These are phyloP conservation scores for Paralagenidium karlingii DNA, from an alignment of 352 stramenopile genomes.

Conservation along the genomic window DNA sequence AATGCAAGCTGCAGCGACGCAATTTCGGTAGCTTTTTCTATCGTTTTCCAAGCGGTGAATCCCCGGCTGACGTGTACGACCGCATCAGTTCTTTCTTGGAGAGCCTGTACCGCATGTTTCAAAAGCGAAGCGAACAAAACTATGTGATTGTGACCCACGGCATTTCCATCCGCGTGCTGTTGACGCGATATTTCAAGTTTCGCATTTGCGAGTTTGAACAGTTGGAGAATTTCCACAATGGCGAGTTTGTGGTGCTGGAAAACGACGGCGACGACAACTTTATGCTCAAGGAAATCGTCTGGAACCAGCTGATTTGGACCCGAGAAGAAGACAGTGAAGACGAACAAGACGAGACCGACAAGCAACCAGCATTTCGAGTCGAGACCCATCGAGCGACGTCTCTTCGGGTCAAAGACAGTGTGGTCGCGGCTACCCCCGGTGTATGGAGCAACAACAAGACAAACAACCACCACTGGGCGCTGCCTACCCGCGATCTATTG, in stretches of 20 bases:
- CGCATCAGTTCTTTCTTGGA: slow-evolving; percentile 82
- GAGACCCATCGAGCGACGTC: no score
- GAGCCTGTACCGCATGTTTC: slow-evolving; percentile 77
- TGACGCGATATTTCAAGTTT: slow-evolving; percentile 85
- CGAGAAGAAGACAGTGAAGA: no score
- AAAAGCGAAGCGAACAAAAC: slow-evolving; percentile 62
- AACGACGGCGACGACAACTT: no score
- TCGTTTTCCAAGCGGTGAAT: slow-evolving; percentile 79
- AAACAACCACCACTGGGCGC: no score
- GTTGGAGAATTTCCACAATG: slow-evolving; percentile 78
- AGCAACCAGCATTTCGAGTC: no score
- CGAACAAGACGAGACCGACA: no score
- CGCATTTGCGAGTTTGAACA: slow-evolving; percentile 76
- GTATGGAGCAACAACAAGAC: no score
- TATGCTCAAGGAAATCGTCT: no score
- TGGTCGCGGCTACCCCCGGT: no score
- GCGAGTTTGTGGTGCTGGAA: slow-evolving; percentile 73
- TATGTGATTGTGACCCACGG: slow-evolving; percentile 82
- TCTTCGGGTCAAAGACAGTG: no score
- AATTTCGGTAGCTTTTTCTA: slow-evolving; percentile 85
- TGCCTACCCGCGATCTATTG: no score
- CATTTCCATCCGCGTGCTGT: slow-evolving; percentile 77
- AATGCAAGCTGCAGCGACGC: slow-evolving; percentile 63
- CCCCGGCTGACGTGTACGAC: slow-evolving; percentile 79
- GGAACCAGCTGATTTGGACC: no score